These are phyloP conservation scores for Fusarium sp. DNA, from an alignment of 2,329 filamentous ascomycete species.

Conservation along the genomic window DNA sequence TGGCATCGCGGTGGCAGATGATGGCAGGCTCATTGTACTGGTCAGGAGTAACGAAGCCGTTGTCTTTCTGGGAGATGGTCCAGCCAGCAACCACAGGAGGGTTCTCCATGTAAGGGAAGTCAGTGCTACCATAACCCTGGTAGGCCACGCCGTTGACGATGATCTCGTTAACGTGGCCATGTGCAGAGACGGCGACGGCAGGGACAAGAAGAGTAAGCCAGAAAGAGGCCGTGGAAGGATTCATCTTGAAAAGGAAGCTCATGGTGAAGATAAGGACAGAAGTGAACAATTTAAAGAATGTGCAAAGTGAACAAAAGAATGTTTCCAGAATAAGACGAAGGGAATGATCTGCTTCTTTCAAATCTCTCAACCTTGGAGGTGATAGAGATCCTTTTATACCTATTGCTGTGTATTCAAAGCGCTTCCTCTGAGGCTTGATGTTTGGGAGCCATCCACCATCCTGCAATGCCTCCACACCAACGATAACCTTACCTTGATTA, in stretches of 20 bases:
- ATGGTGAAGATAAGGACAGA: constrained; percentile 20
- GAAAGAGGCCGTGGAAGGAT: constrained; percentile 9
- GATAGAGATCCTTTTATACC: constrained; percentile 27
- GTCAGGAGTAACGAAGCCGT: constrained; percentile 63
- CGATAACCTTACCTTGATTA: constrained; percentile 37
- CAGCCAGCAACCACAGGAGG: constrained; percentile 57
- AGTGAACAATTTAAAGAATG: constrained; percentile 24
- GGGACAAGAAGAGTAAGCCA: constrained; percentile 30
- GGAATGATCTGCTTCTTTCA: background rate
- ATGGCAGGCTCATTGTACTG: constrained; percentile 59
- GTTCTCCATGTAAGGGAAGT: constrained; percentile 52
- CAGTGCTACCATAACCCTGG: constrained; percentile 56
- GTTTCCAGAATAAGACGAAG: background rate
- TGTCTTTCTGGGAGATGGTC: constrained; percentile 58
- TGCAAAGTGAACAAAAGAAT: constrained; percentile 11
- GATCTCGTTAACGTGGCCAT: constrained; percentile 59
- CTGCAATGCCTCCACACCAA: constrained; percentile 2
- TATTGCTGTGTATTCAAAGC: too few relatives aligned
- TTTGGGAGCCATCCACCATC: background rate
- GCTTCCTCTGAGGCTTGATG: background rate
- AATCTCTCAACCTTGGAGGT: background rate
- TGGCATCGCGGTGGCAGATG: constrained; percentile 61
- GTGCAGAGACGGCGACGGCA: constrained; percentile 46
- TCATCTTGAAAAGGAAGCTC: constrained; percentile 13
- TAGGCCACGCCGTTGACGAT: constrained; percentile 59